Base-by-base conservation (phyloP, 371 early-diverging fungal species). In the Dinochytrium kinnereticum region DNA sequence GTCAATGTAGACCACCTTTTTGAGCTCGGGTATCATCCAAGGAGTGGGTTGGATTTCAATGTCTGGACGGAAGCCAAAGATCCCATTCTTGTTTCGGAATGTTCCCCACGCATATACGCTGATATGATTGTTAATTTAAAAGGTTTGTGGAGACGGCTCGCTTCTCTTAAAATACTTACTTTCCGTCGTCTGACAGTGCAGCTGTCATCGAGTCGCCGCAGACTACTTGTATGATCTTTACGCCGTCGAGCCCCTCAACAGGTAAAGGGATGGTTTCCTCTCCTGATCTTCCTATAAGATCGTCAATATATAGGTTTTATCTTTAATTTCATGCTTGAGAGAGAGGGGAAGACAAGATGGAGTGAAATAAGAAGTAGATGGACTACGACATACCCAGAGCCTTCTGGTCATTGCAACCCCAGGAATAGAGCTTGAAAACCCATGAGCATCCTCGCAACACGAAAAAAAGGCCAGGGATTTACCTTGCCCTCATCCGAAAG, bases 321-420 rank as follows among this genome's bases (percentile, higher is more conserved):
- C 19, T 17, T 51, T 21, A 28, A 59, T 28, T 5, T n/a, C 26
- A 24, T n/a, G n/a, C n/a, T n/a, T n/a, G n/a, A n/a, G n/a, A n/a
- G n/a, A n/a, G n/a, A n/a, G n/a, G n/a, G n/a, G n/a, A n/a, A n/a
- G n/a, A n/a, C n/a, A n/a, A n/a, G n/a, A n/a, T n/a, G n/a, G 39
- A 19, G 30, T 33, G 28, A 10, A 24, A 57, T 38, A 64, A 44
- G 2, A 69, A 51, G 59, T 73, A 79, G 67, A 17, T 7, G 36
- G 36, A 24, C 19, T 33, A 7, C 30, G 24, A 30, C 36, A 34
- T n/a, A 75, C 99, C 99, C 24, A 99, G 88, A n/a, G 97, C 97
- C 71, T 89, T 84, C 81, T 99, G 96, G 84, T 99, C 99, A 81
- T 99, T 99, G 86, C 97, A 96, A 1, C 99, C 99, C 98, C 98